These are phyloP conservation scores for Nothophoma quercina DNA, from an alignment of 2,329 filamentous ascomycete genomes.

Conservation along the genomic window DNA sequence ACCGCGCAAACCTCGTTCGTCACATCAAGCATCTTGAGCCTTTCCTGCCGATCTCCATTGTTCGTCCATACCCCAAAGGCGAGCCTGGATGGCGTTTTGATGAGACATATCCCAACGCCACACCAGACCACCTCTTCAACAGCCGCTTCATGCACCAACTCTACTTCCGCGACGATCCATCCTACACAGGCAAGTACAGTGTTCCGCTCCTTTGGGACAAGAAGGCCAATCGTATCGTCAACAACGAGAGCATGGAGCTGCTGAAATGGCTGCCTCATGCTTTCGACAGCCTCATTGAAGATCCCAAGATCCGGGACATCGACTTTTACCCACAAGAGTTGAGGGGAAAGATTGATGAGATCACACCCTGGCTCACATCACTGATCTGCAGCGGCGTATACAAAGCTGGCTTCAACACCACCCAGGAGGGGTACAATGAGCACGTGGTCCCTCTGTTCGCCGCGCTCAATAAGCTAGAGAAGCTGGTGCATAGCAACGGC, in stretches of 20 bases:
- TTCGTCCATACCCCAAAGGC: constrained; percentile 72
- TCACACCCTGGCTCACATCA: constrained; percentile 62
- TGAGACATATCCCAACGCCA: constrained; percentile 64
- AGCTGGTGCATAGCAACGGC: constrained; percentile 53
- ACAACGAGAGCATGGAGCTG: constrained; percentile 68
- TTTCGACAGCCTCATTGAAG: constrained; percentile 60
- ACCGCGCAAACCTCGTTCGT: constrained; percentile 65
- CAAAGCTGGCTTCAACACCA: constrained; percentile 65
- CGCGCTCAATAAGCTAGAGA: constrained; percentile 66
- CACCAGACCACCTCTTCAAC: constrained; percentile 66
- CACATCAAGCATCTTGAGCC: constrained; percentile 65
- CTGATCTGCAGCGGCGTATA: constrained; percentile 69
- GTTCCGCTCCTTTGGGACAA: constrained; percentile 71
- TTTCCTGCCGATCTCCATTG: constrained; percentile 64
- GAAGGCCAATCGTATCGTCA: constrained; percentile 63
- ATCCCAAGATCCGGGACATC: constrained; percentile 49
- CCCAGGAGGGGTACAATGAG: constrained; percentile 64
- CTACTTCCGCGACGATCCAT: constrained; percentile 67
- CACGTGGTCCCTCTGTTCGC: constrained; percentile 65
- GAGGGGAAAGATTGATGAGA: constrained; percentile 59
- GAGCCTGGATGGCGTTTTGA: constrained; percentile 69
- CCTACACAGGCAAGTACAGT: constrained; percentile 67
- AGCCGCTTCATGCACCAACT: constrained; percentile 67
- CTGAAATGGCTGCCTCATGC: constrained; percentile 65
- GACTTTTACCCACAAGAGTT: constrained; percentile 63